Evolutionary conservation across 441 rosid species (phyloP).

Genomic region (Euphorbia celastroides): DNA sequence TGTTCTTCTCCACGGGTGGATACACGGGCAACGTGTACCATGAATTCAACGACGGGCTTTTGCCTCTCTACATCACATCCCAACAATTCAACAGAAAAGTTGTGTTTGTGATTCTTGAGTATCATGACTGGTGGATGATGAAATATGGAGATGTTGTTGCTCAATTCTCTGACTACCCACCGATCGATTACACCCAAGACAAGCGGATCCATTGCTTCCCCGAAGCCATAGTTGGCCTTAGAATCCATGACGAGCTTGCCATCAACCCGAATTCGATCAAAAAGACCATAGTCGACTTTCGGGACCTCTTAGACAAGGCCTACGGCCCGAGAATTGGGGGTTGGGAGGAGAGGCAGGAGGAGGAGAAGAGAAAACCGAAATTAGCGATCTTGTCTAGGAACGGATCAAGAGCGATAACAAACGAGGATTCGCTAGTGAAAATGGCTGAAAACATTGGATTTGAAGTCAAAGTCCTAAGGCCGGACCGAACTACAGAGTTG

Average conservation of each 20-base stretch:
- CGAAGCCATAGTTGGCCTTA: constrained; percentile 67
- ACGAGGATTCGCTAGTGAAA: constrained; percentile 57
- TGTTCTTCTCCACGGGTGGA: constrained; percentile 88
- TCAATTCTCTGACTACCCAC: constrained; percentile 57
- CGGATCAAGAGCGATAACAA: constrained; percentile 66
- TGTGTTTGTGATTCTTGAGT: constrained; percentile 80
- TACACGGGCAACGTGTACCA: constrained; percentile 90
- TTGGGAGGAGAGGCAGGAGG: constrained; percentile 47
- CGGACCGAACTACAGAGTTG: constrained; percentile 54
- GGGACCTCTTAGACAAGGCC: constrained; percentile 53
- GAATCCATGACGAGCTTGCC: constrained; percentile 76
- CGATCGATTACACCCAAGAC: constrained; percentile 58
- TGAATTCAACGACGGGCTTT: constrained; percentile 87
- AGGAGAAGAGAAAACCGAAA: constrained; percentile 43
- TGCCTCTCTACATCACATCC: constrained; percentile 82
- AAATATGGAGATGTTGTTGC: constrained; percentile 67
- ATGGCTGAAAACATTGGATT: constrained; percentile 66
- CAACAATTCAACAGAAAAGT: constrained; percentile 68
- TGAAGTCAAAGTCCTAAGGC: constrained; percentile 53
- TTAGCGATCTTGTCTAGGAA: constrained; percentile 64
- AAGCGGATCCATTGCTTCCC: constrained; percentile 81
- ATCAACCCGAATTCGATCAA: constrained; percentile 44
- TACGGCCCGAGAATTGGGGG: constrained; percentile 52
- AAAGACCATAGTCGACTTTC: constrained; percentile 52
- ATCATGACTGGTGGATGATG: constrained; percentile 85